A percentile compares a stretch with the other conserved stretches of the same genome.
phyloP scores from a whole-genome alignment of 768 basidiomycete species.

The Suillus subalutaceus region DNA sequence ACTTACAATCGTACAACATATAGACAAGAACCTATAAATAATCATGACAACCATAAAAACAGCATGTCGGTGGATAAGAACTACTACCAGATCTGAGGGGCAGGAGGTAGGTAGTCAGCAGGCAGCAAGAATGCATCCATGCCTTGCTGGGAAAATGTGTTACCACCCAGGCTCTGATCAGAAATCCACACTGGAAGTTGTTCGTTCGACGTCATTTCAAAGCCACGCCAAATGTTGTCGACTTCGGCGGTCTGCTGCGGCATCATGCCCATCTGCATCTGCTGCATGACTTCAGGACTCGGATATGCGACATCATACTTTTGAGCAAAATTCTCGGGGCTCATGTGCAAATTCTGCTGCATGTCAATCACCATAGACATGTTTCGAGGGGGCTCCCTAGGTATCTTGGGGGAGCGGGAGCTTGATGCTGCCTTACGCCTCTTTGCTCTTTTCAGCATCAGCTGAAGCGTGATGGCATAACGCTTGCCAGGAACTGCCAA shows the following conservation, averaged over 20 bases:
- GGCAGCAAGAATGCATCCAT: slow-evolving; percentile 87
- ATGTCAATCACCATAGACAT: slow-evolving; percentile 51
- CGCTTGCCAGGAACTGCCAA: slow-evolving; percentile 84
- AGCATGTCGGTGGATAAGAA: not conserved
- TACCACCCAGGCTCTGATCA: slow-evolving; percentile 79
- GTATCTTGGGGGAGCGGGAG: slow-evolving; percentile 62
- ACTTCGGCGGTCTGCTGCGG: slow-evolving; percentile 37
- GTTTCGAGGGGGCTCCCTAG: slow-evolving; percentile 57
- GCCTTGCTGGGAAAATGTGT: slow-evolving; percentile 75
- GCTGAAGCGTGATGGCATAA: slow-evolving; percentile 85
- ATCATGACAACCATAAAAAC: slow-evolving; percentile 12
- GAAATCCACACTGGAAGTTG: slow-evolving; percentile 87
- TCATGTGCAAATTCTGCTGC: slow-evolving; percentile 36
- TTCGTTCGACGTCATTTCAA: slow-evolving; percentile 71
- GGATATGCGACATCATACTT: slow-evolving; percentile 52
- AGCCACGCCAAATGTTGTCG: slow-evolving; percentile 76
- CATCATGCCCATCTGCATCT: slow-evolving; percentile 33
- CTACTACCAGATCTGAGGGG: slow-evolving; percentile 74
- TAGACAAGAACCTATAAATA: slow-evolving; percentile 21
- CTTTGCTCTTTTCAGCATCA: slow-evolving; percentile 82
- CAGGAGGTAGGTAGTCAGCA: slow-evolving; percentile 68
- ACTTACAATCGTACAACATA: slow-evolving; percentile 22
- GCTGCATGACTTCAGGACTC: slow-evolving; percentile 34
- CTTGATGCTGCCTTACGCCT: slow-evolving; percentile 58
- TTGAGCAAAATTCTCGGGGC: slow-evolving; percentile 56